phyloP scores from a whole-genome alignment of 1,284 basidiomycete genomes.

The Microbotryum scabiosae region DNA sequence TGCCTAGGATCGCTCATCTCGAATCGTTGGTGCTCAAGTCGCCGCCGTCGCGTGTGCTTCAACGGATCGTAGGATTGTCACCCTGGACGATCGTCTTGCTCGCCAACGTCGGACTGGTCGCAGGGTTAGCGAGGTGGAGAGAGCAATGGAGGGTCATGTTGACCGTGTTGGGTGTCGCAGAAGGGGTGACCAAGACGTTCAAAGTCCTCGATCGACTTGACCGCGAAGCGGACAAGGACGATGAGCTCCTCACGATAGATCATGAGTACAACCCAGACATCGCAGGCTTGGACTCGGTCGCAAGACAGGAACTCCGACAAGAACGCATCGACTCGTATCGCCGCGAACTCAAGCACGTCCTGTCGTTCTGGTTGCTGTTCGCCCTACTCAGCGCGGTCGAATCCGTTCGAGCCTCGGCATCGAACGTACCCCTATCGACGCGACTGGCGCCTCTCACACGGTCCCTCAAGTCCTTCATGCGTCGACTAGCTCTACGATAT shows the following conservation, averaged over 20 bases:
- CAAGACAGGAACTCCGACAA: too few relatives aligned
- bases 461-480: not conserved
- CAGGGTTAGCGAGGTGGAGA: not conserved
- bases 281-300: too few relatives aligned
- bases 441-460: not conserved
- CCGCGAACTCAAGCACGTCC: constrained; percentile 1
- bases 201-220: not conserved
- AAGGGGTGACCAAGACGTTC: not conserved
- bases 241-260: not conserved
- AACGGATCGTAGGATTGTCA: not conserved
- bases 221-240: not conserved
- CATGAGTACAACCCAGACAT: not conserved
- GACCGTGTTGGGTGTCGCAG: not conserved
- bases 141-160: constrained; percentile 1
- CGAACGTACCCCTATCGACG: not conserved
- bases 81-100: not conserved
- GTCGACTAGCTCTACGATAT: not conserved
- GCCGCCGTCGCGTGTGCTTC: too few relatives aligned
- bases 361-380: not conserved
- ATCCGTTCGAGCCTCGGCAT: not conserved
- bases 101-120: not conserved
- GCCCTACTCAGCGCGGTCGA: not conserved
- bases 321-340: too few relatives aligned
- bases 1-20: too few relatives aligned
- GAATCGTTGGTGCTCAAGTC: too few relatives aligned